These are phyloP conservation scores for Macroventuria anomochaeta DNA, from an alignment of 2,329 filamentous ascomycete genomes.

Conservation along the genomic window DNA sequence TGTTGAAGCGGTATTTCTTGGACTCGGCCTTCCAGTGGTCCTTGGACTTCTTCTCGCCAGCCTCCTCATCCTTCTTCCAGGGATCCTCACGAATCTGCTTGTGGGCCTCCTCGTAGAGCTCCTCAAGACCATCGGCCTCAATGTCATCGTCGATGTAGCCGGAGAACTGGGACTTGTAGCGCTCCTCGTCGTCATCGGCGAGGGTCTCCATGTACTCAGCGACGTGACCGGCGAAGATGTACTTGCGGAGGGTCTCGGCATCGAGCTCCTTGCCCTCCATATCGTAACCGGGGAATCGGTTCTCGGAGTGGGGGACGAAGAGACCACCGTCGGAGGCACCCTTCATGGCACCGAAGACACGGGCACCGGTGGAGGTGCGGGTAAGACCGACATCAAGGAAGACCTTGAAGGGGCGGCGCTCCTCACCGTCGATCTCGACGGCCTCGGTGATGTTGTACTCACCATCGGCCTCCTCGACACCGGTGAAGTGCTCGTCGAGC, in stretches of 20 bases:
- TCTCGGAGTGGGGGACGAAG: conserved; percentile 97
- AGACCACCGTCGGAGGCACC: conserved; percentile 98
- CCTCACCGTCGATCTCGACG: conserved; percentile 85
- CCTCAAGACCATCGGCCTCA: conserved; percentile 96
- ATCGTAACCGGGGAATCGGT: conserved; percentile 99
- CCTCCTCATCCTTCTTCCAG: conserved; percentile 85
- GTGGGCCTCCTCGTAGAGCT: conserved; percentile 94
- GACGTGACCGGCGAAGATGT: conserved; percentile 98
- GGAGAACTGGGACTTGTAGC: conserved; percentile 97
- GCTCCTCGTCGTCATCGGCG: conserved; percentile 99
- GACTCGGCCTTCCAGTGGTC: conserved; percentile 96
- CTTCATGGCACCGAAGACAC: conserved; percentile 99
- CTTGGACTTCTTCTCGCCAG: conserved; percentile 91
- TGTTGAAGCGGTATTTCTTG: conserved; percentile 81
- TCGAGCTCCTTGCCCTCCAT: conserved; percentile 98
- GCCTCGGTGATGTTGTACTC: conserved; percentile 97
- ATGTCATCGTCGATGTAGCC: conserved; percentile 97
- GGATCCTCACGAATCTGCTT: conserved; percentile 96
- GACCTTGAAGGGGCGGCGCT: conserved; percentile 97
- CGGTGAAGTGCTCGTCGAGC: conserved; percentile 88
- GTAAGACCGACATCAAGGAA: conserved; percentile 97
- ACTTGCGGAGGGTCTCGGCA: conserved; percentile 94
- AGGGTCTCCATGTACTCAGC: conserved; percentile 99
- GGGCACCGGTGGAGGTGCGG: conserved; percentile 97
- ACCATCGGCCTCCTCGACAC: conserved; percentile 96